A percentile compares a stretch with the other conserved stretches of the same genome.
Evolutionary conservation across 176 grass and related monocot species (phyloP).

Genomic region (Triticum timopheevii): DNA sequence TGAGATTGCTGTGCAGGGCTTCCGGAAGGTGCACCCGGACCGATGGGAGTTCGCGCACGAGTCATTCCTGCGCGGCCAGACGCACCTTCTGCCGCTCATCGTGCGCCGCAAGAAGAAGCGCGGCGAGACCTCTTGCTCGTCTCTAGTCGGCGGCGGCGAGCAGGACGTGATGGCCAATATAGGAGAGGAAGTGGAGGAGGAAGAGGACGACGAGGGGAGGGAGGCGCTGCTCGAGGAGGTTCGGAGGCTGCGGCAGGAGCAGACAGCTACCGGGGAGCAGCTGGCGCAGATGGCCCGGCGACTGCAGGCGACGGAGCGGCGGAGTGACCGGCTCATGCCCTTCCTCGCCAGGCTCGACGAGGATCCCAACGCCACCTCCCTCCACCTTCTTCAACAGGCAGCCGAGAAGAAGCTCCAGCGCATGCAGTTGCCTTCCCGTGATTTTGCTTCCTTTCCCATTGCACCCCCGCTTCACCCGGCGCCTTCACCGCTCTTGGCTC

Average conservation of each 20-base stretch:
- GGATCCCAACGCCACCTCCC: conserved; percentile 46
- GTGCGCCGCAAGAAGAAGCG: conserved; percentile 52
- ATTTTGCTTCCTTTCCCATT: background rate
- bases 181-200: background rate
- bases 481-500: background rate
- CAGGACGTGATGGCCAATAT: background rate
- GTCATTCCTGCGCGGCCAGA: conserved; percentile 67
- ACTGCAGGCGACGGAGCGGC: conserved; percentile 54
- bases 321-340: conserved; percentile 56
- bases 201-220: background rate
- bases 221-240: conserved; percentile 44
- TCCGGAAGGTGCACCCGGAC: conserved; percentile 75
- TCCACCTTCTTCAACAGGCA: conserved; percentile 36
- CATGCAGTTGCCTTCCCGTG: background rate
- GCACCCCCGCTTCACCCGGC: background rate
- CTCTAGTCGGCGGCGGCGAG: background rate
- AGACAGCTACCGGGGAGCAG: conserved; percentile 51
- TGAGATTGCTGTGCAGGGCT: conserved; percentile 41
- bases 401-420: conserved; percentile 45
- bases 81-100: conserved; percentile 50
- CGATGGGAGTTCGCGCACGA: conserved; percentile 82
- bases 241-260: conserved; percentile 47
- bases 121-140: background rate
- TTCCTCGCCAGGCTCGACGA: conserved; percentile 50
- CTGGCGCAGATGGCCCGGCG: conserved; percentile 54